Evolutionary conservation across 192 early-diverging fungal genomes (phyloP).

Genomic region (Coemansia sp.): DNA sequence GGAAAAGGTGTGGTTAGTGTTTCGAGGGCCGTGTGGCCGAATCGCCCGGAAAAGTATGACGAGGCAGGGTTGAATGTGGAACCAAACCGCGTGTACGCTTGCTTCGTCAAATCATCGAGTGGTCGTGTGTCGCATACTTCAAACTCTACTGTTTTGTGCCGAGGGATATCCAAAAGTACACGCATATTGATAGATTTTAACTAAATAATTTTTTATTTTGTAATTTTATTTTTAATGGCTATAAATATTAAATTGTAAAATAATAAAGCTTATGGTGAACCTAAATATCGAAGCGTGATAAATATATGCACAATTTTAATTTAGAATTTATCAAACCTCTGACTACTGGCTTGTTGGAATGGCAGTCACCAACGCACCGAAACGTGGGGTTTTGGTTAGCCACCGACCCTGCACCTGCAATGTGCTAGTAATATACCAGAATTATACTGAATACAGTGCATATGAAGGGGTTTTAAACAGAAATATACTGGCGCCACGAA

Average conservation of each 20-base stretch:
- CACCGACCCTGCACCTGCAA: not conserved
- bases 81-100: slow-evolving; percentile 13
- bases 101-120: slow-evolving; percentile 20
- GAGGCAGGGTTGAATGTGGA: not conserved
- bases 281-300: not conserved
- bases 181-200: slow-evolving; percentile 21
- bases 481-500: too few relatives aligned
- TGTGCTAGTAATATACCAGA: not conserved
- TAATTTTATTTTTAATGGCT: too few relatives aligned
- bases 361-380: not conserved
- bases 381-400: not conserved
- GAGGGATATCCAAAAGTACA: slow-evolving; percentile 27
- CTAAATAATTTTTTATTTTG: not conserved
- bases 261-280: not conserved
- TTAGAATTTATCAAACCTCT: too few relatives aligned
- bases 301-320: too few relatives aligned
- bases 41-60: slow-evolving; percentile 29
- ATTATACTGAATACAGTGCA: not conserved
- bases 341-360: not conserved
- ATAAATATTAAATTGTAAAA: not conserved
- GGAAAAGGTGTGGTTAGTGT: slow-evolving; percentile 5
- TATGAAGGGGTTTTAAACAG: too few relatives aligned
- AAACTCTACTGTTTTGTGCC: slow-evolving; percentile 14
- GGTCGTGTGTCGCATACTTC: slow-evolving; percentile 26
- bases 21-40: slow-evolving; percentile 23